Evolutionary conservation across 345 rosid genomes (phyloP), one percentile per base, ranked within the genome.

Genomic region (Clarkia xantiana): DNA sequence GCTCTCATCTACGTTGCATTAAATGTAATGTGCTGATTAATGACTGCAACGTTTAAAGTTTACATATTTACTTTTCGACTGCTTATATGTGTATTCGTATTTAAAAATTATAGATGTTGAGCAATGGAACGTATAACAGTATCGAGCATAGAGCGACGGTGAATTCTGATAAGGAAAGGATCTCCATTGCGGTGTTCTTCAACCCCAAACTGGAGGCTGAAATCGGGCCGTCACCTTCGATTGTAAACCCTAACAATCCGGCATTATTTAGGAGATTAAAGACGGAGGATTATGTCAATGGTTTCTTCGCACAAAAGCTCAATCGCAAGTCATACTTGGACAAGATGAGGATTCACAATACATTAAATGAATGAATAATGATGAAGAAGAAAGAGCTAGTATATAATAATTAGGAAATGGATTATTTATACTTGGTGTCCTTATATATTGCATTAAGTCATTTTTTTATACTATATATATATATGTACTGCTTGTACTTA

Each of bases 81-180:
- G 51, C 12, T 17, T 11, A 12, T 18, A 48, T 0, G 10, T n/a
- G n/a, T 18, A 4, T 19, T 17, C 12, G 15, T 14, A 17, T 9
- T 49, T 54, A 14, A 13, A 7, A 3, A 18, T 11, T 3, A 18
- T 45, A 62, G 66, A 55, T 51, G 4, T n/a, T 61, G 11, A 57
- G 53, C 18, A 62, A 57, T 43, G 71, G 63, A n/a, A 8, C 40
- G 11, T 67, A 57, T 10, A 42, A 16, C 0, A 62, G 71, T 52
- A 19, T 53, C 10, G 71, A 61, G 56, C 63, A 47, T 14, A 51
- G 60, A 10, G 63, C 39, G 12, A 53, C 51, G 0, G 63, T 56
- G 29, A 63, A 57, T 43, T 11, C 55, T 0, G 38, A 13, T 4
- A 52, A 14, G 0, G 63, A 61, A 52, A 57, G 62, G 51, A 14